Base-by-base conservation (phyloP, 2,329 filamentous ascomycete species). In the Fusarium multiceps region DNA sequence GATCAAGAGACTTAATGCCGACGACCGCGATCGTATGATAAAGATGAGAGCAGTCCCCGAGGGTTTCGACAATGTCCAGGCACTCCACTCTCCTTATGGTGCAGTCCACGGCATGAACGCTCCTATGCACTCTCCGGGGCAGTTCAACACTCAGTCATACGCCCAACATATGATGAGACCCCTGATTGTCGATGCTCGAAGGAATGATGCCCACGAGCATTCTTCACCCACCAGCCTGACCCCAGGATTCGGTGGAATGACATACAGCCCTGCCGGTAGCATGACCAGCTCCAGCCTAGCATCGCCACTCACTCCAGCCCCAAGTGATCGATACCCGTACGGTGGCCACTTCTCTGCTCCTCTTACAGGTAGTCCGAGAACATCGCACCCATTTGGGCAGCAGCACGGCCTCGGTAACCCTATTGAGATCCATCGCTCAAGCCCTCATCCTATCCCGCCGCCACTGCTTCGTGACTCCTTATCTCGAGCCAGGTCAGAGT, bases 41-140 rank as follows among this genome's bases (percentile, higher is more conserved):
- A 90, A 90, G 79, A 92, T 91, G 88, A 85, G 89, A 58, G 89
- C 90, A 6, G 88, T 92, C 6, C 90, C 90, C 11, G 89, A 92
- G 69, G 89, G 89, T 71, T 92, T 92, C 67, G 89, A 92, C 77
- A 92, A 90, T 71, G 84, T 92, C 5, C 88, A 90, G 75, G 90
- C 89, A 16, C 80, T 92, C 18, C 90, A 92, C 76, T 90, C 88
- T 21, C 88, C 88, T 6, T 91, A 91, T 67, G 89, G 89, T 12
- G 88, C 89, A 8, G 85, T 88, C 7, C 85, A 87, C 71, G 83
- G 82, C 25, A 76, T 88, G 14, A 83, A 82, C 27, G 79, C 82
- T 3, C 82, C 85, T 4, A 78, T 87, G 42, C 77, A 84, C 2
- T 83, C 86, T 23, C 81, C 85, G 1, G 82, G 84, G 21, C 84